Evolutionary conservation across 305 asterid species (phyloP).

Genomic region (Solanum hybrid): DNA sequence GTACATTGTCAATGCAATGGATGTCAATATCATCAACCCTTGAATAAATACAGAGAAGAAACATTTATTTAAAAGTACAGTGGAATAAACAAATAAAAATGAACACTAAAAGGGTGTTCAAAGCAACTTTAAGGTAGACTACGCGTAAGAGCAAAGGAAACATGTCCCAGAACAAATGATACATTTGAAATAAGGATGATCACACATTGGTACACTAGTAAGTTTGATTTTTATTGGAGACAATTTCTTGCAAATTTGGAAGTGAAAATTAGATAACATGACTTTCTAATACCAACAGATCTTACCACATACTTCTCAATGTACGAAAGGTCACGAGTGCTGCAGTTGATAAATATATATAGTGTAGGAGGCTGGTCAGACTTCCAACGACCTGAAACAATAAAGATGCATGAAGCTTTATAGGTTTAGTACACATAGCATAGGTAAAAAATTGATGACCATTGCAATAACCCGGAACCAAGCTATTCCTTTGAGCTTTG

Average conservation of each 20-base stretch:
- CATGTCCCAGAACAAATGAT: not conserved
- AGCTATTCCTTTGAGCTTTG: not conserved
- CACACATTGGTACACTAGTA: not conserved
- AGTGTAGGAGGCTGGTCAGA: slow-evolving; percentile 75
- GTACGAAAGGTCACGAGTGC: slow-evolving; percentile 70
- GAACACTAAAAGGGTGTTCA: not conserved
- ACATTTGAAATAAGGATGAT: not conserved
- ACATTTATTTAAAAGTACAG: not conserved
- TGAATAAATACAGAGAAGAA: not conserved
- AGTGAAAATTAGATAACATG: not conserved
- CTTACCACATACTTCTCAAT: slow-evolving; percentile 95
- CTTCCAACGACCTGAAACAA: slow-evolving; percentile 69
- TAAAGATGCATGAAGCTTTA: slow-evolving; percentile 7
- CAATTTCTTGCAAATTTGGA: not conserved
- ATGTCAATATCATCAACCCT: not conserved
- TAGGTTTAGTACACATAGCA: not conserved
- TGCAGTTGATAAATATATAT: slow-evolving; percentile 73
- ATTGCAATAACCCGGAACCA: not conserved
- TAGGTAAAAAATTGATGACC: not conserved
- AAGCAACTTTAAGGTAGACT: not conserved
- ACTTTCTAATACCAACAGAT: slow-evolving; percentile 14
- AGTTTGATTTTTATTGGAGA: not conserved
- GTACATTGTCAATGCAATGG: slow-evolving; percentile 13
- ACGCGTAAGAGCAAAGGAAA: not conserved
- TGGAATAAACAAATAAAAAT: not conserved